These are phyloP conservation scores for Jimgerdemannia flammicorona DNA, from an alignment of 192 early-diverging fungal genomes.

Conservation along the genomic window DNA sequence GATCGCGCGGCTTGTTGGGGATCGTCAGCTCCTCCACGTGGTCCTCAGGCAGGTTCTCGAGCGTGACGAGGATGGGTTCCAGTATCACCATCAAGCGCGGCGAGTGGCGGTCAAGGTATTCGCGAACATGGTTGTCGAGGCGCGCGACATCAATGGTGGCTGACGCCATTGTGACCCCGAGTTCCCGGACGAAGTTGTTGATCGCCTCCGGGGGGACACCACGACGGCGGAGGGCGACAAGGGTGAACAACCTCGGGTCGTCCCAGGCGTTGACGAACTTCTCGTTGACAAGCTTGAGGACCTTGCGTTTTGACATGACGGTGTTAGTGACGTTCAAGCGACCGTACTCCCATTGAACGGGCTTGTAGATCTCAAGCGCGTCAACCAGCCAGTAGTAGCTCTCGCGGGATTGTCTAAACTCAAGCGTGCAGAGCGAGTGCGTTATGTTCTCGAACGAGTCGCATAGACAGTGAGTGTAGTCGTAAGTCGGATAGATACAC, in stretches of 20 bases:
- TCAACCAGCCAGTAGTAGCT: slow-evolving; percentile 99
- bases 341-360: slow-evolving; percentile 99
- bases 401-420: slow-evolving; percentile 90
- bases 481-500: slow-evolving; percentile 99
- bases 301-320: slow-evolving; percentile 97
- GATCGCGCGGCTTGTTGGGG: slow-evolving; percentile 88
- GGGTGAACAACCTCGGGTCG: slow-evolving; percentile 96
- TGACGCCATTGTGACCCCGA: slow-evolving; percentile 83
- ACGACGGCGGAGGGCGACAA: slow-evolving; percentile 91
- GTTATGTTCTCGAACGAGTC: slow-evolving; percentile 99
- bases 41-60: slow-evolving; percentile 87
- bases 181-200: slow-evolving; percentile 94
- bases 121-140: slow-evolving; percentile 93
- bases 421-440: slow-evolving; percentile 97
- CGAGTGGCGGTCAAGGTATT: slow-evolving; percentile 86
- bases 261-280: slow-evolving; percentile 84
- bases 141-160: slow-evolving; percentile 81
- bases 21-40: slow-evolving; percentile 77
- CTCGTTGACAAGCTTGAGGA: slow-evolving; percentile 84
- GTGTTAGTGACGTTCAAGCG: slow-evolving; percentile 92
- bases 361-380: slow-evolving; percentile 98
- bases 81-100: slow-evolving; percentile 92
- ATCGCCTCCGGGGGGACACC: slow-evolving; percentile 97
- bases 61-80: slow-evolving; percentile 83
- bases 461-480: slow-evolving; percentile 97